Evolutionary conservation across 202 grass and related monocot genomes (phyloP), one percentile per base, ranked within the genome.

Genomic region (Saccharum hybrid): DNA sequence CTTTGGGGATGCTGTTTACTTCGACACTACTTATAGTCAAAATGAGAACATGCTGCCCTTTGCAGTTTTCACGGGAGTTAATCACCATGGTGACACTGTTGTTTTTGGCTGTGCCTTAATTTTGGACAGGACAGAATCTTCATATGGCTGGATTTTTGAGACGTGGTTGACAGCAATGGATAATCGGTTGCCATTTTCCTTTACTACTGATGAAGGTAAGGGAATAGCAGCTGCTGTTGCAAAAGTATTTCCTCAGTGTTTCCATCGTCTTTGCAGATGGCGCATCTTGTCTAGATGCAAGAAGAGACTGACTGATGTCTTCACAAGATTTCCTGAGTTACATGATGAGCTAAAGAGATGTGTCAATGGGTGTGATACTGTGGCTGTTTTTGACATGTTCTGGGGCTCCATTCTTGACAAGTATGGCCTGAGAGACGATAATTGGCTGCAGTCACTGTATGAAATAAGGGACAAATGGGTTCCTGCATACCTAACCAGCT

Each of bases 201-300:
- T 98, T 45, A 95, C 93, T 60, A 98, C 92, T 64, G 91, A 98
- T 87, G 90, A 95, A 87, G 83, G 93, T 16, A 98, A 91, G 85
- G 72, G 78, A 73, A 81, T 95, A 28, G n/a, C 81, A 87, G 70
- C 73, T 63, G 87, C 96, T 72, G 90, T 98, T 82, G 81, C 81
- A 11, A 90, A 90, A 72, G 81, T 92, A 74, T 96, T 98, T 87
- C 93, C 96, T 49, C 87, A 90, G 22, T 92, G 92, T 56, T 87
- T 74, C 61, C 96, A 98, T 90, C 90, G 93, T 28, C 82, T 95
- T 45, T 98, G 96, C 69, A 94, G 96, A 86, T 98, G 96, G 93
- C 69, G 88, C 23, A 85, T 98, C 76, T 91, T 98, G 64, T 90
- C 96, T 66, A 94, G 91, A 86, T 98, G 93, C 74, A 95, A 92